Evolutionary conservation across 768 basidiomycete genomes (phyloP).

Genomic region (Tulasnella sp.): DNA sequence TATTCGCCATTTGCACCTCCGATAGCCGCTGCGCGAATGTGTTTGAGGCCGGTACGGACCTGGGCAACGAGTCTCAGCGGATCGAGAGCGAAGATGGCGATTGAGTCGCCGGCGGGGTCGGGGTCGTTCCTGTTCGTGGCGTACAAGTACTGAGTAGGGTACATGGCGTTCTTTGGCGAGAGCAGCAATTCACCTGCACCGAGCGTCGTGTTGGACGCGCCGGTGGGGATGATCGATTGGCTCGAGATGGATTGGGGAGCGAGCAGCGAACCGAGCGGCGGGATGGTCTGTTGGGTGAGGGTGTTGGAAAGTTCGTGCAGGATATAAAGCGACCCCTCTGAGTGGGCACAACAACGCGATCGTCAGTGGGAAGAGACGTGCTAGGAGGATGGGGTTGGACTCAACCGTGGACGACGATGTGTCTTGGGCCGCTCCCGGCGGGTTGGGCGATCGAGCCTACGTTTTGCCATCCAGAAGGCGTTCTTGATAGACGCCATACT

Average conservation of each 20-base stretch:
- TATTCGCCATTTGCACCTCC: conserved; percentile 18
- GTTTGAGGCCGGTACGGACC: conserved; percentile 18
- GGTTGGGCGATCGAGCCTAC: conserved; percentile 12
- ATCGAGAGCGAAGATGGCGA: conserved; percentile 17
- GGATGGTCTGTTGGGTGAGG: conserved; percentile 18
- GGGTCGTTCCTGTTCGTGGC: conserved; percentile 18
- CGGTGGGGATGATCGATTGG: conserved; percentile 15
- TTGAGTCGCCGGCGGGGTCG: conserved; percentile 14
- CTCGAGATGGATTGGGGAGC: conserved; percentile 11
- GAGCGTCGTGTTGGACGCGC: conserved; percentile 6
- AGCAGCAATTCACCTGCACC: conserved; percentile 12
- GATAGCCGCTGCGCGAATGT: conserved; percentile 18
- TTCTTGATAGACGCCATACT: conserved; percentile 17
- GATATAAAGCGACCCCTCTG: conserved; percentile 18
- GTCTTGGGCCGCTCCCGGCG: conserved; percentile 19
- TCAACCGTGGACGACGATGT: conserved; percentile 15
- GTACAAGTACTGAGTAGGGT: conserved; percentile 16
- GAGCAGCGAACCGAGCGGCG: not conserved
- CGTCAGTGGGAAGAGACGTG: not conserved
- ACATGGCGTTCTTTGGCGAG: conserved; percentile 5
- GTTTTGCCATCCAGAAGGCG: conserved; percentile 6
- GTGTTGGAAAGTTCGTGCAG: conserved; percentile 20
- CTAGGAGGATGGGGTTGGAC: not conserved
- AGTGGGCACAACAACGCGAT: not conserved
- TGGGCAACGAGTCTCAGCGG: conserved; percentile 17